Conservation (phyloP, 371 early-diverging fungal species). For the Fennellomyces sp. region DNA sequence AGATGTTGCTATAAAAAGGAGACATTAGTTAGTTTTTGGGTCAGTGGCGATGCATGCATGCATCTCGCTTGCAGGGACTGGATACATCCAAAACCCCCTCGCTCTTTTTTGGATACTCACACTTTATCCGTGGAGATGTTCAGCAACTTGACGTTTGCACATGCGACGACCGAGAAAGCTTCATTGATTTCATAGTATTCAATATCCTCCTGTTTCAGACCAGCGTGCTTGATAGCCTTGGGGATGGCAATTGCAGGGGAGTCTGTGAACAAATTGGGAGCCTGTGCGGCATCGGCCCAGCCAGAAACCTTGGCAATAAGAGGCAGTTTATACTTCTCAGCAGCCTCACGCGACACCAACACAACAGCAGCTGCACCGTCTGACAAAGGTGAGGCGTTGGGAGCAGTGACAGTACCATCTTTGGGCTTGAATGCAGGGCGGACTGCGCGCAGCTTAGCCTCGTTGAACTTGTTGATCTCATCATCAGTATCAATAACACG, state of each 20-base stretch:
- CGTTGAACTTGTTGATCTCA: constrained; percentile 71
- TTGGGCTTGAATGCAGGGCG: constrained; percentile 88
- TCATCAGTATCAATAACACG: constrained; percentile 81
- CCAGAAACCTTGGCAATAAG: constrained; percentile 77
- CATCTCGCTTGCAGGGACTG: constrained; percentile 1
- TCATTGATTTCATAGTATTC: constrained; percentile 96
- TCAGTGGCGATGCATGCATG: not conserved
- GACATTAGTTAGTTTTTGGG: constrained; percentile 6
- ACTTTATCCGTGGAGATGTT: constrained; percentile 75
- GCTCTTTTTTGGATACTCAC: constrained; percentile 16
- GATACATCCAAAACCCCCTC: not conserved
- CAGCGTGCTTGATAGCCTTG: constrained; percentile 87
- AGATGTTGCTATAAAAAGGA: constrained; percentile 64
- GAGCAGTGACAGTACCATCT: constrained; percentile 94
- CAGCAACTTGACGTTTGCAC: constrained; percentile 88
- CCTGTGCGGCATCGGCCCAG: constrained; percentile 79
- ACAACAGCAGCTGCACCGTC: constrained; percentile 97
- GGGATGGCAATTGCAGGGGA: constrained; percentile 93
- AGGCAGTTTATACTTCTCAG: constrained; percentile 73
- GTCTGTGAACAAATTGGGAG: constrained; percentile 89
- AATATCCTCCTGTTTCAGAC: constrained; percentile 66
- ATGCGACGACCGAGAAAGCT: constrained; percentile 95
- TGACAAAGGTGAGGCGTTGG: constrained; percentile 91
- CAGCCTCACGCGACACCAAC: constrained; percentile 78
- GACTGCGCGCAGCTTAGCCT: constrained; percentile 82